Percentiles rank a stretch among this genome's conserved stretches.
Evolutionary conservation across 2,329 filamentous ascomycete genomes (phyloP).

Genomic region (Ilyonectria mors-panacis): DNA sequence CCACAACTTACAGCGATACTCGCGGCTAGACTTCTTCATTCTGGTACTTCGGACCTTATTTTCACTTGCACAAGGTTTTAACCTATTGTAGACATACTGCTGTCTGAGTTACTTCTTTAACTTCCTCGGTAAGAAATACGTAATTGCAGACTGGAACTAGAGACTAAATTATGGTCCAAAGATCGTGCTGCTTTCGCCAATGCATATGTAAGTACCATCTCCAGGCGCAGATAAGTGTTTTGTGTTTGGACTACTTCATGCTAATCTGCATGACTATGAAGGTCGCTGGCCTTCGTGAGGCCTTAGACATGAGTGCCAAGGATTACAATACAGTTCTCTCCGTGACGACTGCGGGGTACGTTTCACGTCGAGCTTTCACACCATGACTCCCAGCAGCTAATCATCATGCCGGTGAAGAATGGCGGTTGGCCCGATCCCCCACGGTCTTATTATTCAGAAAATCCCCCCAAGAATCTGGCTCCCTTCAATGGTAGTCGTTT

Average conservation of each 20-base stretch:
- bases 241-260: background rate
- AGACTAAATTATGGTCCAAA: background rate
- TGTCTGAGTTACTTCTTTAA: slow-evolving; percentile 25
- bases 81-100: slow-evolving; percentile 11
- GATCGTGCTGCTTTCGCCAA: slow-evolving; percentile 22
- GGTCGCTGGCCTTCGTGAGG: slow-evolving; percentile 20
- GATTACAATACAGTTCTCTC: slow-evolving; percentile 20
- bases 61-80: background rate
- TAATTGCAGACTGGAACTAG: no score
- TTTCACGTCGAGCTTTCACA: background rate
- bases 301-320: slow-evolving; percentile 5
- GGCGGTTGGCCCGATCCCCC: slow-evolving; percentile 59
- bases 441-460: slow-evolving; percentile 63
- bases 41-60: background rate
- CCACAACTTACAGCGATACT: no score
- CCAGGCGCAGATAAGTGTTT: no score
- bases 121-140: slow-evolving; percentile 2
- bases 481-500: slow-evolving; percentile 63
- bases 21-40: background rate
- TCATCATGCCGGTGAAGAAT: no score
- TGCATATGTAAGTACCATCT: slow-evolving; percentile 8
- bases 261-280: background rate
- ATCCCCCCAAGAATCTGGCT: slow-evolving; percentile 65
- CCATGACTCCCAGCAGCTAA: no score
- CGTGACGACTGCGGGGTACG: slow-evolving; percentile 16